These are phyloP conservation scores for Mycosarcoma mackinlayi DNA, from an alignment of 1,284 basidiomycete species.

Conservation along the genomic window DNA sequence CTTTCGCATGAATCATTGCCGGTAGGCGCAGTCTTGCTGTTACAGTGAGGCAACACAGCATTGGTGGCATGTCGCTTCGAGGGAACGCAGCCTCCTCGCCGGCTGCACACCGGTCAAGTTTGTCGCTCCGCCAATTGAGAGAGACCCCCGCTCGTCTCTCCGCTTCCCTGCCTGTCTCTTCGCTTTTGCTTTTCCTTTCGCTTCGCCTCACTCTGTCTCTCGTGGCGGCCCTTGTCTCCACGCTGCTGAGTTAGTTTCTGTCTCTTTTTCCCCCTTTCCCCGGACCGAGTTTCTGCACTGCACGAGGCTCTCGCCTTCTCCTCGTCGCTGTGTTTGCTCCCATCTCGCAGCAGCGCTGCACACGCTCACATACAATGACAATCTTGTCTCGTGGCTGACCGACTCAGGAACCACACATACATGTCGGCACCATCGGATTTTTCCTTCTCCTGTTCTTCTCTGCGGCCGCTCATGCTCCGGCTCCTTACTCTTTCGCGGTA, in stretches of 20 bases:
- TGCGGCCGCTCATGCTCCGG: neutral
- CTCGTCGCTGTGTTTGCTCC: no score
- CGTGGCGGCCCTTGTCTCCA: no score
- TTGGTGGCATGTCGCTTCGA: no score
- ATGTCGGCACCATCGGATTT: neutral
- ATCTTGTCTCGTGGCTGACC: neutral
- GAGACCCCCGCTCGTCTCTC: neutral
- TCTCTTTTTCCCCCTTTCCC: neutral
- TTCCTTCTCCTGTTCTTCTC: neutral
- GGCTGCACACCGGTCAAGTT: no score
- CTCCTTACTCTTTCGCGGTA: no score
- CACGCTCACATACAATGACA: neutral
- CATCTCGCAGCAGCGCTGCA: no score
- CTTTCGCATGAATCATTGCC: neutral
- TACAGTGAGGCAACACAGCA: no score
- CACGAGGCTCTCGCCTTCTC: no score
- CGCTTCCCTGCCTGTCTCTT: conserved; percentile 1
- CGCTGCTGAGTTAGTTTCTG: no score
- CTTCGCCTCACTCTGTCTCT: neutral
- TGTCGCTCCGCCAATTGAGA: no score
- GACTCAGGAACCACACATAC: neutral
- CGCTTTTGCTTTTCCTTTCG: neutral
- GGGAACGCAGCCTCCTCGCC: no score
- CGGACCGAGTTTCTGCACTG: neutral
- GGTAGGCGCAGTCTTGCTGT: neutral